These are phyloP conservation scores for Jackrogersella multiformis DNA, from an alignment of 495 filamentous ascomycete species.

Conservation along the genomic window DNA sequence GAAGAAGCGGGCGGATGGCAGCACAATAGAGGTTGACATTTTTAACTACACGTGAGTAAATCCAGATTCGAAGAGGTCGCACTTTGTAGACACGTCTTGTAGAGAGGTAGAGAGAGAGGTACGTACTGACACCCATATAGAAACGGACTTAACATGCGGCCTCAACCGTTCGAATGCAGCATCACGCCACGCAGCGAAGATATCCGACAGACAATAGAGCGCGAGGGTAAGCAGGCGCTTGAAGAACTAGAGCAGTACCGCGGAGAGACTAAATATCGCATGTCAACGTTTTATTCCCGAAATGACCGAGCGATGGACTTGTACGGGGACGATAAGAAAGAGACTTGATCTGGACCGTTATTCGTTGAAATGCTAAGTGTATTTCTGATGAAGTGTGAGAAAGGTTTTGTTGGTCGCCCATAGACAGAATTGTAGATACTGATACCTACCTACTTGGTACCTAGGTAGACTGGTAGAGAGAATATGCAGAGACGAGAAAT, in stretches of 20 bases:
- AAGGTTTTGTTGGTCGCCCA: too few species aligned
- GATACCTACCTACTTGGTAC: too few species aligned
- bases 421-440: too few species aligned
- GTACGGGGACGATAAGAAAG: constrained; percentile 38
- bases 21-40: constrained; percentile 63
- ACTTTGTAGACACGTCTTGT: too few species aligned
- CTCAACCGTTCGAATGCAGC: constrained; percentile 61
- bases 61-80: background rate
- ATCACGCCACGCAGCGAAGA: constrained; percentile 60
- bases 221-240: constrained; percentile 64
- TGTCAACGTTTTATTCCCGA: constrained; percentile 60
- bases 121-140: constrained; percentile 49
- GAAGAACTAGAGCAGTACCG: constrained; percentile 63
- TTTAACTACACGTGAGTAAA: constrained; percentile 51
- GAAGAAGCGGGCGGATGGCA: constrained; percentile 56
- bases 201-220: constrained; percentile 61
- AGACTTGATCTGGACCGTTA: background rate
- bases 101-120: too few species aligned
- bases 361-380: background rate
- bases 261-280: constrained; percentile 66
- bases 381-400: too few species aligned
- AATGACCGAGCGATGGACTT: constrained; percentile 40
- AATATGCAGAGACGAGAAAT: too few species aligned
- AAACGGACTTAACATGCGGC: constrained; percentile 65
- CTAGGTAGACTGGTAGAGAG: too few species aligned